Conservation (phyloP, 768 basidiomycete species). For the Hygrophoropsis aurantiaca region DNA sequence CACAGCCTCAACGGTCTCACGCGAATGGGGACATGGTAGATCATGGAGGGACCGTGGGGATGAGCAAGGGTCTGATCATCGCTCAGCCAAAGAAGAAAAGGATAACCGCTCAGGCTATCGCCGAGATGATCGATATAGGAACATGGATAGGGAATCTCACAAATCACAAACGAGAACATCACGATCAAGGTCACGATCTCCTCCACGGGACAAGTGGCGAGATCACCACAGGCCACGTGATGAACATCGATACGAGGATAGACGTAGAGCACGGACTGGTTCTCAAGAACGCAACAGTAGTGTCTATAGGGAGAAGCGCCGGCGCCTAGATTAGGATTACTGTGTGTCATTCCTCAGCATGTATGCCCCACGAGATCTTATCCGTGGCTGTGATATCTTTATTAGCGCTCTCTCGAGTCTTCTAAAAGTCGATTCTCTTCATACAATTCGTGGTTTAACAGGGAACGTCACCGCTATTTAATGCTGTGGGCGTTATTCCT, state of each 20-base stretch:
- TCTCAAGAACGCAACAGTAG: conserved; percentile 35
- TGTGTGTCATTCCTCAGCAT: conserved; percentile 14
- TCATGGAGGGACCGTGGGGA: conserved; percentile 38
- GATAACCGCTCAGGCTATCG: conserved; percentile 22
- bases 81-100: conserved; percentile 21
- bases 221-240: conserved; percentile 11
- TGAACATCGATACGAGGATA: conserved; percentile 17
- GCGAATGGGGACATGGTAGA: conserved; percentile 31
- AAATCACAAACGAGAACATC: conserved; percentile 18
- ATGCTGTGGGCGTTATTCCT: neutral
- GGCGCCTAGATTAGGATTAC: conserved; percentile 52
- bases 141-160: conserved; percentile 15
- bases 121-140: conserved; percentile 16
- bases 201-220: conserved; percentile 17
- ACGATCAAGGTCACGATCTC: conserved; percentile 31
- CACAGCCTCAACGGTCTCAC: conserved; percentile 26
- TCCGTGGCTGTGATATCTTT: neutral
- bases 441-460: too few relatives aligned
- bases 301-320: conserved; percentile 49
- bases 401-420: too few relatives aligned
- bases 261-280: conserved; percentile 27
- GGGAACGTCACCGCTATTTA: neutral
- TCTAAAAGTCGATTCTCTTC: too few relatives aligned
- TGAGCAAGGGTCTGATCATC: conserved; percentile 18
- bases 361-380: conserved; percentile 4